Evolutionary conservation across 208 protist species (phyloP).

Genomic region (Acanthamoeba castellanii): DNA sequence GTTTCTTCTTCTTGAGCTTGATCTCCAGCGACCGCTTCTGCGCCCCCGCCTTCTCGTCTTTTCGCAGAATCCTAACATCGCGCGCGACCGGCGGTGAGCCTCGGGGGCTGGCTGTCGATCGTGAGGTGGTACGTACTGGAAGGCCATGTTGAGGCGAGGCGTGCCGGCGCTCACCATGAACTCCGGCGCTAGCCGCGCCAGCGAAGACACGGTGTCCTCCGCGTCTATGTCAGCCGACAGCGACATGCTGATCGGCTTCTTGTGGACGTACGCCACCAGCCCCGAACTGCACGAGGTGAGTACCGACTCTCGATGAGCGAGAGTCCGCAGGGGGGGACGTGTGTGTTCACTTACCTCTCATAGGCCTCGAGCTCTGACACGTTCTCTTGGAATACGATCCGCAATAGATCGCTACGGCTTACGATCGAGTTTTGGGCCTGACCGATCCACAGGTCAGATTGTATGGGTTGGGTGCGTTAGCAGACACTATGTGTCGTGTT

Average conservation of each 20-base stretch:
- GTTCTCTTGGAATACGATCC: slow-evolving; percentile 60
- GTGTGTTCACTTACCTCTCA: background rate
- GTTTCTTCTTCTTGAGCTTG: slow-evolving; percentile 50
- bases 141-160: slow-evolving; percentile 51
- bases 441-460: background rate
- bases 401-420: slow-evolving; percentile 46
- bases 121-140: background rate
- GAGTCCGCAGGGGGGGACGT: background rate
- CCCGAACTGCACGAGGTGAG: background rate
- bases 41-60: background rate
- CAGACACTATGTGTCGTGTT: background rate
- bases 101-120: too few species aligned
- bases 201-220: background rate
- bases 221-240: background rate
- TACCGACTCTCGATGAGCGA: too few species aligned
- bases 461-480: background rate
- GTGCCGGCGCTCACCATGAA: slow-evolving; percentile 60
- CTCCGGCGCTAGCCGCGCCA: slow-evolving; percentile 2
- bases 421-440: slow-evolving; percentile 17
- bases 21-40: slow-evolving; percentile 51
- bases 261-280: slow-evolving; percentile 41
- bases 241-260: slow-evolving; percentile 13
- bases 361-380: slow-evolving; percentile 39
- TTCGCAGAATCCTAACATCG: slow-evolving; percentile 8
- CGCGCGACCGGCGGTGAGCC: background rate